Evolutionary conservation across 805 yeast genomes (phyloP), one percentile per base, ranked within the genome.

Genomic region (Pichia paraexigua): DNA sequence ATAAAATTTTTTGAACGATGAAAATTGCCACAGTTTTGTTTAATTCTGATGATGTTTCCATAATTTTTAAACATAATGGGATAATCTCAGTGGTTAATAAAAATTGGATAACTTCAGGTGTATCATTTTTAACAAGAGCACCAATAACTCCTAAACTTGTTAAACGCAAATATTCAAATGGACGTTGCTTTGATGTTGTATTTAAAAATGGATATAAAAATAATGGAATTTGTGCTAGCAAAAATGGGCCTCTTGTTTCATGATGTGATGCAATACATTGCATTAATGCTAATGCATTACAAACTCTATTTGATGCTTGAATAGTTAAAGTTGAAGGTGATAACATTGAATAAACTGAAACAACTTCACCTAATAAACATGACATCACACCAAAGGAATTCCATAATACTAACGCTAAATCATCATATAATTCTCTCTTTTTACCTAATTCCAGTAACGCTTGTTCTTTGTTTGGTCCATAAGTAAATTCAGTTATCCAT

Each of bases 261-360:
- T 84, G 82, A 65, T 94, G 97, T 1, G 96, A 87, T 2, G 99
- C 99, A 42, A 92, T 97, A 70, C 99, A 94, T 69, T 92, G 99
- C 57, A 92, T 75, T 46, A 94, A 76, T 10, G 97, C 97, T 60
- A 92, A 73, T 0, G 98, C 97, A 70, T 94, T 92, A 68, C 98
- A 92, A 11, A 92, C 98, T 50, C 97, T 76, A 66, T 91, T 92
- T 5, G 95, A 85, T 18, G 89, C 83, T n/a, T 88, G 78, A 17
- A 95, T 87, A 5, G 90, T 82, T 53, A 94, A 75, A 43, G 79
- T 82, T 30, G 95, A 96, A 15, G 97, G 97, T 39, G 87, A 84
- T 53, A 92, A 73, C 62, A 84, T 76, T 13, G 99, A 97, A 66
- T 92, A 92, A 7, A 92, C 96, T 3, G 87, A 77, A 40, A 90